Base-by-base conservation (phyloP, 148 eudicot genomes). In the Spergularia marina region DNA sequence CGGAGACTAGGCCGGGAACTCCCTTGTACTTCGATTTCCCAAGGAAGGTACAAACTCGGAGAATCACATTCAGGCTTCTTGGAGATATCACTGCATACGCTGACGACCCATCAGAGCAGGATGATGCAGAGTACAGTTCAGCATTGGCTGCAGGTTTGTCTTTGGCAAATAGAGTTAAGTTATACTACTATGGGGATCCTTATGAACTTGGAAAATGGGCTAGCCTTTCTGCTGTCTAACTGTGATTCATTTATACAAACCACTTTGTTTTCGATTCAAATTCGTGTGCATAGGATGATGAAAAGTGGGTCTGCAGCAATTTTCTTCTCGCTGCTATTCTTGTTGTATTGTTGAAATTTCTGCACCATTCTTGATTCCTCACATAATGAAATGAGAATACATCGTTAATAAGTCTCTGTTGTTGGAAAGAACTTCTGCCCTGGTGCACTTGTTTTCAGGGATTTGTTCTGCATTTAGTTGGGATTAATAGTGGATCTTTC, bases 201-300 rank as follows among this genome's bases (percentile, higher is more conserved):
- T 92, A 88, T 70, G 98, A 94, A 75, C 89, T 88, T 3, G 97
- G 97, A 13, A 94, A 92, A 85, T 94, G 98, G 98, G 98, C 94
- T 70, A 77, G 74, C 71, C 78, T 76, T 71, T 75, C 70, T 72
- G 74, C 84, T 53, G 64, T 79, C 58, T 79, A 78, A 76, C 39
- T 56, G 23, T 61, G 60, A 56, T 57, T 52, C 21, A 49, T 72
- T 23, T 21, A 15, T 53, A 20, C 64, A 47, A 52, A 40, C 49
- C 10, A 7, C 82, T 41, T 25, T 25, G 41, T 67, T 72, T 55
- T 59, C 52, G 36, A 11, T 64, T n/a, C 44, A 41, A 68, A 36
- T 53, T 71, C 36, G 20, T 70, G 68, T 78, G 76, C 47, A 78
- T 78, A 55, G 69, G 61, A 63, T 40, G 20, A 6, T 77, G 34